Base-by-base conservation (phyloP, 2,329 filamentous ascomycete genomes). In the Aspergillus nomiae region DNA sequence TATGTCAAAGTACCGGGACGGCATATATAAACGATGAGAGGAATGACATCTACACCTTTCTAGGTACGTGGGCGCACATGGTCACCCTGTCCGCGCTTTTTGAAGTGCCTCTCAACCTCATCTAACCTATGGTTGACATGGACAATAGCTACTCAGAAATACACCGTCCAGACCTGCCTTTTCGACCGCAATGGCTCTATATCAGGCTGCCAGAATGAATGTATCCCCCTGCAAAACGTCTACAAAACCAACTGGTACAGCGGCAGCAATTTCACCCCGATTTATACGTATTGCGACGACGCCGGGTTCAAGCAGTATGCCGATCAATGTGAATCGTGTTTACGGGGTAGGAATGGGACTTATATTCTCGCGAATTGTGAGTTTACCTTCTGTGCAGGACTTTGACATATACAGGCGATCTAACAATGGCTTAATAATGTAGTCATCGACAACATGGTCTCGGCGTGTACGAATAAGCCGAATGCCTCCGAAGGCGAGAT, bases 11-110 rank as follows among this genome's bases (percentile, higher is more conserved):
- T 6, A 51, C 48, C 0, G 48, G 48, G 3, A 51, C 48, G 3
- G 48, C 48, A 30, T 51, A 51, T 32, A 51, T 51, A 12, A 24
- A 21, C 5, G 26, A 51, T 11, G 48, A 51, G 24, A 28, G 48
- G 7, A 51, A 51, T 11, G 48, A 51, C 19, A 51, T 51, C 12
- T 51, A 51, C n/a, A 51, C 48, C 16, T 51, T 51, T 30, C n/a
- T 51, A 9, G 21, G 48, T 51, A 28, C 6, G 48, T 41, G 19
- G 38, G 38, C 38, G 1, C 19, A 19, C n/a, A n/a, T n/a, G n/a
- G n/a, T 41, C 12, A 41, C 16, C 6, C 38, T n/a, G 19, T 19
- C 16, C 38, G 9, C 38, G 19, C 19, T 16, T 41, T 19, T 16
- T 16, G 7, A 2, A 1, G 34, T 7, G 34, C 4, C 34, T 16